Evolutionary conservation across 2,329 filamentous ascomycete species (phyloP).

Genomic region (Pseudogymnoascus pannorum): DNA sequence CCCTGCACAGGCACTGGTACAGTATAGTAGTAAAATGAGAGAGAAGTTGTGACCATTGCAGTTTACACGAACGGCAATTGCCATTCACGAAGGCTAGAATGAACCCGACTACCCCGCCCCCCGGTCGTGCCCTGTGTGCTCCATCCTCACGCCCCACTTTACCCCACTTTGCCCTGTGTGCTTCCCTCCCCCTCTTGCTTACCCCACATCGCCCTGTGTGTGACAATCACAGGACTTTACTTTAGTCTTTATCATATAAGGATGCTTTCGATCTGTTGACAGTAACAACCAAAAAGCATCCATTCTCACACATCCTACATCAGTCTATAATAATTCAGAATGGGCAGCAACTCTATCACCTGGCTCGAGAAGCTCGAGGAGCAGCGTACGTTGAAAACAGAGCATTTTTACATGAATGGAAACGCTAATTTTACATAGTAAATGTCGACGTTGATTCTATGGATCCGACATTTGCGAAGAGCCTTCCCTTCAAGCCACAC

Average conservation of each 20-base stretch:
- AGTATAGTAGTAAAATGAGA: neutral
- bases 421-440: conserved; percentile 29
- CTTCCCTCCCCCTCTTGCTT: neutral
- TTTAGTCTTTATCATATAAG: neutral
- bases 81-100: neutral
- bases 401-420: neutral
- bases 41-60: neutral
- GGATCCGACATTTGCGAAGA: conserved; percentile 41
- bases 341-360: conserved; percentile 25
- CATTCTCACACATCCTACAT: neutral
- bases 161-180: conserved; percentile 14
- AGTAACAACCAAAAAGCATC: neutral
- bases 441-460: conserved; percentile 47
- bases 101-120: neutral
- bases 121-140: neutral
- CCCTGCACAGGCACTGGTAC: neutral
- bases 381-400: conserved; percentile 27
- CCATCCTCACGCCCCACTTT: neutral
- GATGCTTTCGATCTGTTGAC: neutral
- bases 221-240: neutral
- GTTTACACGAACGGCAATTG: neutral
- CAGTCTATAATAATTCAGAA: neutral
- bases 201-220: neutral
- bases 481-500: conserved; percentile 38
- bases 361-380: conserved; percentile 39